Evolutionary conservation across 2,329 filamentous ascomycete species (phyloP).

Genomic region (Dothidotthia symphoricarpi): DNA sequence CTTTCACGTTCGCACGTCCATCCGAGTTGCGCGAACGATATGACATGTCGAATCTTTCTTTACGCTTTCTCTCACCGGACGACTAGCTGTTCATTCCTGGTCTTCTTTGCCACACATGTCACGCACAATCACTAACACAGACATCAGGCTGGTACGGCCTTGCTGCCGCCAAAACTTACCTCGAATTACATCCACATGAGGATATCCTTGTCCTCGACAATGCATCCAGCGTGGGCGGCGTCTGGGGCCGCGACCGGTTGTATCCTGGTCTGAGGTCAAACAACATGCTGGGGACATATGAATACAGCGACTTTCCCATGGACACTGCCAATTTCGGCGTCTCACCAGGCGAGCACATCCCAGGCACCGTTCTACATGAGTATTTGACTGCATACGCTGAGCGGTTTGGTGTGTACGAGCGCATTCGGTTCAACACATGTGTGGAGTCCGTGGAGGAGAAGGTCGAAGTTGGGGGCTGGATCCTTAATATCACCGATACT

Average conservation of each 20-base stretch:
- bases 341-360: conserved; percentile 57
- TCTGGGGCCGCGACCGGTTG: conserved; percentile 44
- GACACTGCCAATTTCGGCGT: conserved; percentile 35
- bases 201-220: conserved; percentile 46
- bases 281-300: conserved; percentile 44
- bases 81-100: not conserved
- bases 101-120: conserved; percentile 5
- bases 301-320: conserved; percentile 43
- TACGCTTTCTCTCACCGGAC: no score
- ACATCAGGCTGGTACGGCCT: conserved; percentile 30
- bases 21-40: no score
- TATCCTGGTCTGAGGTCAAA: conserved; percentile 48
- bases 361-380: conserved; percentile 54
- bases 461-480: conserved; percentile 24
- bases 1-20: no score
- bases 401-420: conserved; percentile 49
- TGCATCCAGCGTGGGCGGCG: conserved; percentile 41
- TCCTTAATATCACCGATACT: conserved; percentile 1
- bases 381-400: conserved; percentile 51
- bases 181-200: conserved; percentile 43
- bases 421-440: conserved; percentile 52
- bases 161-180: conserved; percentile 34
- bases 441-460: conserved; percentile 51
- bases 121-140: no score
- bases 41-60: no score